Percentiles rank a stretch among this genome's conserved stretches.
Conservation (phyloP, 2,329 filamentous ascomycete genomes). For the Calonectria multiphialidica region DNA sequence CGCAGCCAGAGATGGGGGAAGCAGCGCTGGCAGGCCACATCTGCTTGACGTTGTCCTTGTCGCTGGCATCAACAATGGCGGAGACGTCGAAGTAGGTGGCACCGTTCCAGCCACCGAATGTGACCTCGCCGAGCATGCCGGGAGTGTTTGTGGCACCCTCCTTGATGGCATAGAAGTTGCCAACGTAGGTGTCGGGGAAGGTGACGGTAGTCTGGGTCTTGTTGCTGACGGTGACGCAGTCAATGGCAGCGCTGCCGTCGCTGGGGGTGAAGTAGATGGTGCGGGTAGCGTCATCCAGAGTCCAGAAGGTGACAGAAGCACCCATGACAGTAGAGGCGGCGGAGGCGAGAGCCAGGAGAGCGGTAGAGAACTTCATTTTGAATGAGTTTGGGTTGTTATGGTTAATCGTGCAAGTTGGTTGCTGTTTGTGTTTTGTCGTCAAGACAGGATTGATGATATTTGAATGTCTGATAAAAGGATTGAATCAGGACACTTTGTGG, state of each 20-base stretch:
- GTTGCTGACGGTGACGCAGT: constrained; percentile 54
- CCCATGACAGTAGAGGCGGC: constrained; percentile 57
- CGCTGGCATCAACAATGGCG: constrained; percentile 65
- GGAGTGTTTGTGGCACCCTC: constrained; percentile 55
- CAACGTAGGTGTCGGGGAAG: constrained; percentile 59
- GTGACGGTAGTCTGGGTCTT: constrained; percentile 54
- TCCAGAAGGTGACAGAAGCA: constrained; percentile 68
- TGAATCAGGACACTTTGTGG: constrained; percentile 36
- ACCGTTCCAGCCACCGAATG: constrained; percentile 61
- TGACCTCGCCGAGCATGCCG: constrained; percentile 67
- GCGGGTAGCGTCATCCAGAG: constrained; percentile 64
- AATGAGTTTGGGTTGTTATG: constrained; percentile 28
- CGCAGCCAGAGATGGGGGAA: constrained; percentile 62
- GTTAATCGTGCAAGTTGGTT: constrained; percentile 7
- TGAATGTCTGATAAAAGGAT: constrained; percentile 40
- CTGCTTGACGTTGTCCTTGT: constrained; percentile 65
- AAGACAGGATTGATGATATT: constrained; percentile 38
- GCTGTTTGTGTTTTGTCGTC: constrained; percentile 38
- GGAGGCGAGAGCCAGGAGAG: constrained; percentile 58
- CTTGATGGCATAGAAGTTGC: constrained; percentile 64
- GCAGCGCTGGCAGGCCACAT: constrained; percentile 59
- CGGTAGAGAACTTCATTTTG: constrained; percentile 67
- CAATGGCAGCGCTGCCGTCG: constrained; percentile 50
- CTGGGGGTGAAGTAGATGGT: constrained; percentile 64
- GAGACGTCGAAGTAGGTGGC: constrained; percentile 70